Evolutionary conservation across 768 basidiomycete species (phyloP), one percentile per base, ranked within the genome.

Genomic region (Pluteus cervinus): DNA sequence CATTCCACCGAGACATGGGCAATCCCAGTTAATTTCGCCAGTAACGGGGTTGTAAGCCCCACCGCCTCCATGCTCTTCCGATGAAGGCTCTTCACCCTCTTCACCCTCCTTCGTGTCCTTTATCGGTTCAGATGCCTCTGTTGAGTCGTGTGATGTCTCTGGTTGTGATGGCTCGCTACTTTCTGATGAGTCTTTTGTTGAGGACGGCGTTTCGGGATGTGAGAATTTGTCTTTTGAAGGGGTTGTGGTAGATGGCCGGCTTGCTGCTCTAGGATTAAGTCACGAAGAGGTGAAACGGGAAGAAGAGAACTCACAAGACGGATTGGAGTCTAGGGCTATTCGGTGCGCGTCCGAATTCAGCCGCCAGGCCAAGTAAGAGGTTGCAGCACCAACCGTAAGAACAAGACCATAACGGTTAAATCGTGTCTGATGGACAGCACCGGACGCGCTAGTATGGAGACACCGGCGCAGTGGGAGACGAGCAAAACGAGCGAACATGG

Each of bases 11-110:
- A 99, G 78, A 58, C 96, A 98, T 1, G 96, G 91, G 59, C 96
- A 99, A 56, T 97, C 96, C 96, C 96, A 99, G 66, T 99, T 99
- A 53, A 99, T 98, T 73, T 97, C 92, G 29, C 96, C 96, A 2
- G 96, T 99, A 45, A 79, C 91, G 14, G 93, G 93, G 63, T 99
- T 86, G 70, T 76, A 98, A 4, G 96, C 94, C 29, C 70, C 69
- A 25, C 60, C 61, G 28, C 37, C 50, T 34, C 49, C 43, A n/a
- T n/a, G n/a, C n/a, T n/a, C n/a, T 9, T 40, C 41, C 14, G 51
- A 33, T 14, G 52, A 37, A 17, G 54, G 45, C 21, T 38, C 42
- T 21, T 43, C 33, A n/a, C 44, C 46, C 15, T 56, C 57, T 9
- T 43, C 32, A 21, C 36, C 51, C 30, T 42, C 42, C 21, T 33